These are phyloP conservation scores for Aaosphaeria arxii DNA, from an alignment of 2,329 filamentous ascomycete genomes.

Conservation along the genomic window DNA sequence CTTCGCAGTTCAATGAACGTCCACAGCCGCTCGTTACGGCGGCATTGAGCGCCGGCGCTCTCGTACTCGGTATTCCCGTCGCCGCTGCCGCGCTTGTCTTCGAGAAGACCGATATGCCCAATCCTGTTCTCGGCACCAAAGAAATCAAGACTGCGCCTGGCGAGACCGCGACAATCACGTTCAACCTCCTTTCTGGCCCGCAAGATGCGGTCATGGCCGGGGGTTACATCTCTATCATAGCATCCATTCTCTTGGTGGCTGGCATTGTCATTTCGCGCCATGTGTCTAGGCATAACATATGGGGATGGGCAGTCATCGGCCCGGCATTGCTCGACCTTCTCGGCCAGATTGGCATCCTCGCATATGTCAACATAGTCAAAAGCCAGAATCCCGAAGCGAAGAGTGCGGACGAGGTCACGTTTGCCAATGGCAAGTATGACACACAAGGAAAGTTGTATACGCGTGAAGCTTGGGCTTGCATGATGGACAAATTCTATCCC, in stretches of 20 bases:
- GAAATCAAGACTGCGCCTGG: constrained; percentile 1
- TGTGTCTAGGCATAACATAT: constrained; percentile 1
- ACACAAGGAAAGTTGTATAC: constrained; percentile 5
- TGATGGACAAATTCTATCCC: constrained; percentile 4
- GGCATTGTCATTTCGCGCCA: not conserved
- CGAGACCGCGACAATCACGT: constrained; percentile 3
- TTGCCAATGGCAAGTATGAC: constrained; percentile 2
- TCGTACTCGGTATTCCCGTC: constrained; percentile 3
- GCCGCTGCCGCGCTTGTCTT: constrained; percentile 1
- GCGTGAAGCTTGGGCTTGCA: constrained; percentile 4
- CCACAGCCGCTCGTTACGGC: constrained; percentile 1
- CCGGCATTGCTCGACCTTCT: constrained; percentile 1
- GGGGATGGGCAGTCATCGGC: constrained; percentile 1
- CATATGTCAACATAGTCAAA: constrained; percentile 1
- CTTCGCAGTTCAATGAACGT: not conserved
- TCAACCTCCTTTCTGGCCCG: constrained; percentile 2
- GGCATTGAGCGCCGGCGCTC: not conserved
- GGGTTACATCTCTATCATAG: constrained; percentile 5
- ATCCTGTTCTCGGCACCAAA: constrained; percentile 5
- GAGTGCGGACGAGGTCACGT: constrained; percentile 1
- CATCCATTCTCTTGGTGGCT: not conserved
- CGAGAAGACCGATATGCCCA: constrained; percentile 1
- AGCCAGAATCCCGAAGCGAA: constrained; percentile 2
- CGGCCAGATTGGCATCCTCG: constrained; percentile 1
- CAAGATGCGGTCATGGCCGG: constrained; percentile 3